These are phyloP conservation scores for Amanita molliuscula DNA, from an alignment of 768 basidiomycete species.

Conservation along the genomic window DNA sequence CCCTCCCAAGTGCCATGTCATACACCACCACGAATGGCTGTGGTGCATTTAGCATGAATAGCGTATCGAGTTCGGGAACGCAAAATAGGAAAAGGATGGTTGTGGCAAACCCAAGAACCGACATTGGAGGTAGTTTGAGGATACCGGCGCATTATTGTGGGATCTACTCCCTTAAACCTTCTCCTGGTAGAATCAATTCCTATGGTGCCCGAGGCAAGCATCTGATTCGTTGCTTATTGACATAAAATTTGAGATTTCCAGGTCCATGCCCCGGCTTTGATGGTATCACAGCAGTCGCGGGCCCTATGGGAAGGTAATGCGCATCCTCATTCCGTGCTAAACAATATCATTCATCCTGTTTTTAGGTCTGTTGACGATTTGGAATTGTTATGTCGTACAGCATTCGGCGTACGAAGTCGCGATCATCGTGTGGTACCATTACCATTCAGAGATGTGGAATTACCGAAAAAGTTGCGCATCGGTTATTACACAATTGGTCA, in stretches of 20 bases:
- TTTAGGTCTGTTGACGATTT: slow-evolving; percentile 64
- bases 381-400: slow-evolving; percentile 40
- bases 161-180: slow-evolving; percentile 70
- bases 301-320: slow-evolving; percentile 58
- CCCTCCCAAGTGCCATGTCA: slow-evolving; percentile 70
- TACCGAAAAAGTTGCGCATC: slow-evolving; percentile 54
- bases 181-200: slow-evolving; percentile 39
- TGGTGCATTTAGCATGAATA: slow-evolving; percentile 75
- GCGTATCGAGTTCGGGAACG: slow-evolving; percentile 43
- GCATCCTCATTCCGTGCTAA: background rate
- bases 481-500: slow-evolving; percentile 63
- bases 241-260: slow-evolving; percentile 13
- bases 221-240: background rate
- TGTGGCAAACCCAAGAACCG: slow-evolving; percentile 29
- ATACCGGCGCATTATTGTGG: slow-evolving; percentile 78
- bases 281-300: slow-evolving; percentile 42
- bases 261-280: slow-evolving; percentile 62
- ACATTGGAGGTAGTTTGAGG: slow-evolving; percentile 74
- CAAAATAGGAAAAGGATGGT: background rate
- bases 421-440: slow-evolving; percentile 38
- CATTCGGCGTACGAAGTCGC: slow-evolving; percentile 40
- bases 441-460: slow-evolving; percentile 45
- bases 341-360: slow-evolving; percentile 7
- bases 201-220: slow-evolving; percentile 35
- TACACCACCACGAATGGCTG: slow-evolving; percentile 91